Evolutionary conservation across 768 basidiomycete genomes (phyloP), one percentile per base, ranked within the genome.

Genomic region (Lactifluus piperatus): DNA sequence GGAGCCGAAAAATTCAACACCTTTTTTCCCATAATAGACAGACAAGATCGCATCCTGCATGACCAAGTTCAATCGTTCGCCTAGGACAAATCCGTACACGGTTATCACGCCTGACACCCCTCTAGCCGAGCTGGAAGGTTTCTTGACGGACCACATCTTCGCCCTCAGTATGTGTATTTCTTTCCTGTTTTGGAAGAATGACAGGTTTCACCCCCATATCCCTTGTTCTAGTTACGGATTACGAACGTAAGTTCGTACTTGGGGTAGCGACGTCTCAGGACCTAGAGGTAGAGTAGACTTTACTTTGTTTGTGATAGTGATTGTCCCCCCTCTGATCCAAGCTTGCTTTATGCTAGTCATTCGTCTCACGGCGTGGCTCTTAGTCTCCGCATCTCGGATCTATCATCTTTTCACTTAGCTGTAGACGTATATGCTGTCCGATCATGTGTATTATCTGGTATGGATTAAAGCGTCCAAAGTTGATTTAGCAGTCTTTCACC

Each of bases 71-170:
- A 78, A 82, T 65, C 83, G 89, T 32, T 76, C 76, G 6, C 41
- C 43, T 13, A 62, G 60, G 22, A 78, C 77, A 4, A 73, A 85
- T 56, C 84, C 86, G 3, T 92, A 92, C 70, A 85, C 82, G 13
- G 72, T 87, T 54, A 90, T 95, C 64, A 91, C 91, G 0, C 91
- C 92, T 1, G 73, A 80, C 46, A 87, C 92, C 6, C 80, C 89
- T 2, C 77, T 95, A 10, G 80, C 81, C 0, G 89, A 91, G 13
- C 76, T 95, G n/a, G 91, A 93, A 65, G 76, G 74, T 11, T 97
- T 97, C 71, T 74, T 95, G 53, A 73, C 77, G 63, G 55, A 75
- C 22, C 86, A 90, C 63, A 77, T 86, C 41, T 92, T 92, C 63
- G 91, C 89, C 2, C 71, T 93, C 27, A 86, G 90, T 86, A 53